phyloP scores from a whole-genome alignment of 768 basidiomycete genomes.

The Lactarius hatsudake region DNA sequence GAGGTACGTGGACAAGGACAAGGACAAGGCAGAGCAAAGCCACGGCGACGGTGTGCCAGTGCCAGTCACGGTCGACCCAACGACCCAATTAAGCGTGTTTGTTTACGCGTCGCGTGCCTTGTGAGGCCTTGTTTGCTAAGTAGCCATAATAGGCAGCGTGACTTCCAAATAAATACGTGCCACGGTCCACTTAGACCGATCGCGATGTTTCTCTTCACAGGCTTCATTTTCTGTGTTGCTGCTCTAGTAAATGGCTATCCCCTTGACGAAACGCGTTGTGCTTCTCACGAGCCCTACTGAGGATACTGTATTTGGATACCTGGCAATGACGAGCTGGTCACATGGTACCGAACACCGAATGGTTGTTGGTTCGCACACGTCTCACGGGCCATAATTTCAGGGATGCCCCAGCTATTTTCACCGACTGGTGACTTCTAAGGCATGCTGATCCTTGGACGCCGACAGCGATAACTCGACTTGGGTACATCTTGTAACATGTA shows the following conservation, averaged over 20 bases:
- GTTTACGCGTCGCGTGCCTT: slow-evolving; percentile 43
- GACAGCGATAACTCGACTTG: slow-evolving; percentile 44
- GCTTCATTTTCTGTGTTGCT: slow-evolving; percentile 9
- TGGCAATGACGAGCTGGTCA: slow-evolving; percentile 40
- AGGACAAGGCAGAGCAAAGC: background rate
- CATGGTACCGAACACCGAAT: slow-evolving; percentile 37
- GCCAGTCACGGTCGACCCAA: background rate
- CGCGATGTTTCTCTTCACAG: slow-evolving; percentile 9
- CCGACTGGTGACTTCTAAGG: slow-evolving; percentile 39
- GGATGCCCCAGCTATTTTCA: slow-evolving; percentile 40
- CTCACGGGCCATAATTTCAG: background rate
- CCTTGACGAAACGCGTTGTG: slow-evolving; percentile 20
- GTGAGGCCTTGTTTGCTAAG: slow-evolving; percentile 32
- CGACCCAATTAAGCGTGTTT: slow-evolving; percentile 39
- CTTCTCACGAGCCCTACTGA: slow-evolving; percentile 40
- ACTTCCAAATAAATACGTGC: background rate
- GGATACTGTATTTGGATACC: slow-evolving; percentile 37
- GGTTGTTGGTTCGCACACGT: background rate
- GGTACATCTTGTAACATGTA: slow-evolving; percentile 36
- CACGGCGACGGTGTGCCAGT: background rate
- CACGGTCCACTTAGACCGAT: background rate
- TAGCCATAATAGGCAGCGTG: background rate
- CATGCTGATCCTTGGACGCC: slow-evolving; percentile 45
- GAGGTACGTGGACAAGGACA: slow-evolving; percentile 23
- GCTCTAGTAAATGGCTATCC: slow-evolving; percentile 18